Percentiles rank a stretch among this genome's conserved stretches.
phyloP scores from a whole-genome alignment of 129 eudicot species.

The Saposhnikovia divaricata region DNA sequence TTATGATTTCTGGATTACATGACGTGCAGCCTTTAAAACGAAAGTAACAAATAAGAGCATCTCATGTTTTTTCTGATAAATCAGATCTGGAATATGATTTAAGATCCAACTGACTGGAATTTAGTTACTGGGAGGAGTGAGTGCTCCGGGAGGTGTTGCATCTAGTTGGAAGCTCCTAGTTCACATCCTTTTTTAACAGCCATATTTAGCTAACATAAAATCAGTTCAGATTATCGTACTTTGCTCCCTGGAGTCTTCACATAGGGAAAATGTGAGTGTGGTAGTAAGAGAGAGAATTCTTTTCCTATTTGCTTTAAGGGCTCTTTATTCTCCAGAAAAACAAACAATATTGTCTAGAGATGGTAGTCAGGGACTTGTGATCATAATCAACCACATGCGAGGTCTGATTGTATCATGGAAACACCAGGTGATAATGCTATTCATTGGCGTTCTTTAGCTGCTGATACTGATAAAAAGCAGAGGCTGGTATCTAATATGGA shows the following conservation, averaged over 20 bases:
- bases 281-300: no score
- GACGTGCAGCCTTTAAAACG: slow-evolving; percentile 21
- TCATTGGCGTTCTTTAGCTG: slow-evolving; percentile 57
- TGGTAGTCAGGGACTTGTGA: slow-evolving; percentile 22
- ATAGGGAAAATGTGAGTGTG: no score
- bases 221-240: no score
- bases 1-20: slow-evolving; percentile 10
- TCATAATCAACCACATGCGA: slow-evolving; percentile 33
- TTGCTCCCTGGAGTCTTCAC: no score
- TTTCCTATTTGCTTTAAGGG: slow-evolving; percentile 1
- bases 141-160: no score
- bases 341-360: background rate
- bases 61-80: background rate
- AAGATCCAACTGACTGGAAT: slow-evolving; percentile 57
- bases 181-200: no score
- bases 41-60: slow-evolving; percentile 35
- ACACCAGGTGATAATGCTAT: slow-evolving; percentile 36
- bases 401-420: slow-evolving; percentile 50
- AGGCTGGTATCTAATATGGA: slow-evolving; percentile 45
- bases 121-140: slow-evolving; percentile 18
- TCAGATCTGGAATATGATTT: slow-evolving; percentile 33
- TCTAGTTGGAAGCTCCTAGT: no score
- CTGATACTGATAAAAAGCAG: slow-evolving; percentile 58
- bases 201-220: no score
- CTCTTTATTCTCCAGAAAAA: slow-evolving; percentile 39